phyloP scores from a whole-genome alignment of 2,329 filamentous ascomycete genomes.

The Diaporthe vexans region DNA sequence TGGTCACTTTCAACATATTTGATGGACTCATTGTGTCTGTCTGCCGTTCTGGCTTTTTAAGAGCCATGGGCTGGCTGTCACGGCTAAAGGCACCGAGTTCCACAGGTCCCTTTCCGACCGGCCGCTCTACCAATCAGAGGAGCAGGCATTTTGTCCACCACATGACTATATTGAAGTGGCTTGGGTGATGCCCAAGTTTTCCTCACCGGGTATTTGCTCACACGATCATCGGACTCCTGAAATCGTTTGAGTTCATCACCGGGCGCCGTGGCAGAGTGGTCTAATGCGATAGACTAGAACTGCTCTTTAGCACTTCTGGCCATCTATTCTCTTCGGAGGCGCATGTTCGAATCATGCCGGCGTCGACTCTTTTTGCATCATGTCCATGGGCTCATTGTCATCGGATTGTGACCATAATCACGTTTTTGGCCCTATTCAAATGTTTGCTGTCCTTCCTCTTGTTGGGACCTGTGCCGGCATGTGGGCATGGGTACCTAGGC shows the following conservation, averaged over 20 bases:
- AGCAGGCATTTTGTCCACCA: background rate
- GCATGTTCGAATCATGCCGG: slow-evolving; percentile 35
- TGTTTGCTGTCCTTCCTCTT: too few relatives aligned
- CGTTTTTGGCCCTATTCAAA: too few relatives aligned
- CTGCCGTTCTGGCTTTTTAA: too few relatives aligned
- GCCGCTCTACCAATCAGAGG: background rate
- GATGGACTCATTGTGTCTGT: too few relatives aligned
- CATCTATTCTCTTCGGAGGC: slow-evolving; percentile 33
- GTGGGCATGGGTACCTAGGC: too few relatives aligned
- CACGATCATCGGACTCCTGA: too few relatives aligned
- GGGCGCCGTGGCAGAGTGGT: slow-evolving; percentile 31
- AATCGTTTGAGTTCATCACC: too few relatives aligned
- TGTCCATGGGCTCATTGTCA: background rate
- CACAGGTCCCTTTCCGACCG: background rate
- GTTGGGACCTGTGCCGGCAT: background rate
- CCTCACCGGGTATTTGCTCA: background rate
- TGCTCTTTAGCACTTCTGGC: background rate
- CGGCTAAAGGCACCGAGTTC: background rate
- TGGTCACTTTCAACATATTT: too few relatives aligned
- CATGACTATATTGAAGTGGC: background rate
- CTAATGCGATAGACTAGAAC: slow-evolving; percentile 34
- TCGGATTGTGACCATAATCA: too few relatives aligned
- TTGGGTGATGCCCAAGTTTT: background rate
- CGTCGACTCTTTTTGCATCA: slow-evolving; percentile 11
- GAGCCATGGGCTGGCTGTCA: background rate